Conservation (phyloP, 2,329 filamentous ascomycete species). For the Fonsecaea multimorphosa region DNA sequence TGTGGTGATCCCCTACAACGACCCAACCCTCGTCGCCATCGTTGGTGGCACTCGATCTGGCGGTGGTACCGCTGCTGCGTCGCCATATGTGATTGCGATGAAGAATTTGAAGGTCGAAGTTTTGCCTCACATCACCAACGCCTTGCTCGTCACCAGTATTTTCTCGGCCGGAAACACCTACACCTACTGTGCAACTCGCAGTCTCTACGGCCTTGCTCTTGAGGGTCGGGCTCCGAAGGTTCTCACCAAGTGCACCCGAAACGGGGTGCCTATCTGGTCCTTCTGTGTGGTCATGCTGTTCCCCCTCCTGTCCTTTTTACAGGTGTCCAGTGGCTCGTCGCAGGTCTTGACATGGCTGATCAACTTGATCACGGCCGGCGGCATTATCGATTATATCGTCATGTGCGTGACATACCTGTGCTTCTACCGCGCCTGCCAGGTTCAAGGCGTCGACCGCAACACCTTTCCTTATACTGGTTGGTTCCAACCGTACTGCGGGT, state of each 20-base stretch:
- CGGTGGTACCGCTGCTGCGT: constrained; percentile 59
- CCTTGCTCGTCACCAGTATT: constrained; percentile 52
- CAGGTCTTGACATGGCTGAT: constrained; percentile 69
- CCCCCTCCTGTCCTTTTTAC: not conserved
- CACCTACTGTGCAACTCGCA: constrained; percentile 66
- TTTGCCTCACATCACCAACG: constrained; percentile 65
- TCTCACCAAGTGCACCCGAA: constrained; percentile 44
- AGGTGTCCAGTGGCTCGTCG: constrained; percentile 55
- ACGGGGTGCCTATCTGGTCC: not conserved
- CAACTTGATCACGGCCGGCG: constrained; percentile 68
- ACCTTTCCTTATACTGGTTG: constrained; percentile 65
- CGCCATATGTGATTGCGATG: constrained; percentile 69
- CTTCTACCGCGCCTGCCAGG: constrained; percentile 60
- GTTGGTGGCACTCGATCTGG: constrained; percentile 24
- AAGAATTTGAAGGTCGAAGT: constrained; percentile 58
- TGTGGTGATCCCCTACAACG: not conserved
- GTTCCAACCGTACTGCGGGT: constrained; percentile 72
- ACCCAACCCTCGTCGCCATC: constrained; percentile 54
- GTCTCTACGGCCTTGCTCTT: constrained; percentile 68
- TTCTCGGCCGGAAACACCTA: constrained; percentile 4
- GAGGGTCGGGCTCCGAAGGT: constrained; percentile 65
- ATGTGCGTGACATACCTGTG: constrained; percentile 61
- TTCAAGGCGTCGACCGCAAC: constrained; percentile 60
- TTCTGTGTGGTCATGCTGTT: not conserved
- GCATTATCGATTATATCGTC: constrained; percentile 63